Evolutionary conservation across 805 yeast genomes (phyloP).

Genomic region (Wickerhamiella occidentalis): DNA sequence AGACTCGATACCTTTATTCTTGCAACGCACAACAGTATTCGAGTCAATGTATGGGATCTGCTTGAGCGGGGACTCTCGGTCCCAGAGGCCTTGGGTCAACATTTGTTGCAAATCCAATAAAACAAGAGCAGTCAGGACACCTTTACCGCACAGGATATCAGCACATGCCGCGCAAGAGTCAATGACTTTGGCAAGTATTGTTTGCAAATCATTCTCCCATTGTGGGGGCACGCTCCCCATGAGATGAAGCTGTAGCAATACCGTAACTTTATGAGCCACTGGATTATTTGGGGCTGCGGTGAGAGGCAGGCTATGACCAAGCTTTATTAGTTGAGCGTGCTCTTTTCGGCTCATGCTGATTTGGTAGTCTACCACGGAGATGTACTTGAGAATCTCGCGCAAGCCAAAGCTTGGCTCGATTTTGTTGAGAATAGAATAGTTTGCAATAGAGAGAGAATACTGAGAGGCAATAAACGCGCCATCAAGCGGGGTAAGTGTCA

Average conservation of each 20-base stretch:
- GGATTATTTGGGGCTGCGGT: neutral
- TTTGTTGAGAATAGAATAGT: slow-evolving; percentile 35
- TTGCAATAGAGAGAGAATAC: slow-evolving; percentile 49
- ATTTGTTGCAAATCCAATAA: slow-evolving; percentile 85
- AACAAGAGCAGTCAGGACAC: slow-evolving; percentile 59
- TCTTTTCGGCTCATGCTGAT: neutral
- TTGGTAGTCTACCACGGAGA: neutral
- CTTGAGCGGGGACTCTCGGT: slow-evolving; percentile 57
- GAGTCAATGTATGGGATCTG: slow-evolving; percentile 64
- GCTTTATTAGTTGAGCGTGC: neutral
- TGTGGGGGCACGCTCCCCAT: slow-evolving; percentile 59
- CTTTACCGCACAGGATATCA: slow-evolving; percentile 70
- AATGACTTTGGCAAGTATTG: slow-evolving; percentile 39
- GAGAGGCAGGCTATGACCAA: neutral
- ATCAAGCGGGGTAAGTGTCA: slow-evolving; percentile 42
- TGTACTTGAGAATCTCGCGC: slow-evolving; percentile 45
- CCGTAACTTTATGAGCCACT: slow-evolving; percentile 49
- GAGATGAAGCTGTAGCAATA: slow-evolving; percentile 71
- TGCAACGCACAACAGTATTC: slow-evolving; percentile 43
- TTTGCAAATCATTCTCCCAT: slow-evolving; percentile 42
- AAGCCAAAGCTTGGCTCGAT: slow-evolving; percentile 46
- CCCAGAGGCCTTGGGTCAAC: slow-evolving; percentile 82
- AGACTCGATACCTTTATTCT: slow-evolving; percentile 43
- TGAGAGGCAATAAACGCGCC: slow-evolving; percentile 68
- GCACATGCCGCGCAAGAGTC: slow-evolving; percentile 52